Evolutionary conservation across 306 rosid species (phyloP), one percentile per base, ranked within the genome.

Genomic region (Vigna radiata): DNA sequence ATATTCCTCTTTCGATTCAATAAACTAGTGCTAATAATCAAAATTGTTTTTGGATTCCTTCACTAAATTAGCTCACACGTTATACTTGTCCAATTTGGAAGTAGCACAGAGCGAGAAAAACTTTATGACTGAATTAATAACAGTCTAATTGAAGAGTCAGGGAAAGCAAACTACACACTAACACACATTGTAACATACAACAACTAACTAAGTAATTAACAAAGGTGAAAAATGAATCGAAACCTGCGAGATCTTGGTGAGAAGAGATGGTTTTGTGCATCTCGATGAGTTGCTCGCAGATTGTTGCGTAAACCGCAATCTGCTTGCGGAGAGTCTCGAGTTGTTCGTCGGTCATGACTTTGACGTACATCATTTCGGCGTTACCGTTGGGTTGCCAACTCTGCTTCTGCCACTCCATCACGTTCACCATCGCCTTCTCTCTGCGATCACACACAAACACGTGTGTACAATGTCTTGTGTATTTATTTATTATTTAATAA

Each of bases 311-410:
- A 64, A 80, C 88, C 0, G 98, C 90, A 21, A 93, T 93, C 72
- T 93, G 98, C 80, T 89, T 93, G 54, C 97, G 83, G 2, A 93
- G 88, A 44, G 96, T 93, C 71, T 91, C 93, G 81, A 93, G 71
- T 72, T 93, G 98, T 66, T 89, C 93, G 50, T 93, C 93, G 1
- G 97, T 93, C 97, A 93, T 91, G 31, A 89, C 95, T 50, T 89
- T 91, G 69, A 85, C 90, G 72, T 84, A 87, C 85, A 83, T 59
- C 58, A 78, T 83, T 21, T 88, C 73, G 55, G 88, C 60, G 81
- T 75, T 49, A 48, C 43, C 68, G 19, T 31, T 80, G 2, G 17
- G 37, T 61, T 72, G 37, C 78, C 48, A 66, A 8, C 56, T 74
- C 43, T 80, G 71, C 41, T 81, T 59, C 66, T 74, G 84, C 80